Evolutionary conservation across 2,329 filamentous ascomycete genomes (phyloP), one percentile per base, ranked within the genome.

Genomic region (Orbilia quercus): DNA sequence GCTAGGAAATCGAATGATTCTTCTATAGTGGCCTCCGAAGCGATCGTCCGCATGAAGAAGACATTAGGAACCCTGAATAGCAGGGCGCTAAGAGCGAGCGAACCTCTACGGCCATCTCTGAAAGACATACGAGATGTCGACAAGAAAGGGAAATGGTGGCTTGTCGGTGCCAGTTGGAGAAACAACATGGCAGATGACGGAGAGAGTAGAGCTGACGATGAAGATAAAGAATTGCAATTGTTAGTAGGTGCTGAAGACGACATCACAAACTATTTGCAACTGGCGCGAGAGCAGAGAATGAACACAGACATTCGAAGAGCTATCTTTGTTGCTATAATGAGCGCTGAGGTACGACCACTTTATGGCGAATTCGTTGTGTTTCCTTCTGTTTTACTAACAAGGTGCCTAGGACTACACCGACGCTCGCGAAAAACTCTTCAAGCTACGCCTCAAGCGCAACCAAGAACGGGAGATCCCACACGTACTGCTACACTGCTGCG

Each of bases 91-190:
- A 92, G 91, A 75, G 88, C 89, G 6, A 89, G 87, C 2, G 91
- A 96, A 72, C 92, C 95, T 2, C 84, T 99, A 71, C 88, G 91
- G 7, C 89, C 97, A 66, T 88, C 90, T 9, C 84, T 97, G 2
- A 84, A 86, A 38, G 95, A 99, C 78, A 91, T 99, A 57, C 88
- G 88, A 75, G 87, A 93, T 74, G 89, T 90, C 0, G 90, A 94
- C 42, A 94, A 90, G 79, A 91, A 89, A 79, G 95, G 95, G 0
- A 97, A 96, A 82, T 99, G 95, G 95, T 99, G 95, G 95, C 87
- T 98, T 18, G 91, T 98, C 3, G 95, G 95, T 57, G 94, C 95
- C n/a, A 96, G 92, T 80, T 97, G 94, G 87, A 83, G 85, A 2
- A 86, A 85, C 22, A 79, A 78, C 25, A 77, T 78, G 74, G 34